Percentiles rank a stretch among this genome's conserved stretches.
phyloP scores from a whole-genome alignment of 2,329 filamentous ascomycete genomes.

The Xylaria sp. region DNA sequence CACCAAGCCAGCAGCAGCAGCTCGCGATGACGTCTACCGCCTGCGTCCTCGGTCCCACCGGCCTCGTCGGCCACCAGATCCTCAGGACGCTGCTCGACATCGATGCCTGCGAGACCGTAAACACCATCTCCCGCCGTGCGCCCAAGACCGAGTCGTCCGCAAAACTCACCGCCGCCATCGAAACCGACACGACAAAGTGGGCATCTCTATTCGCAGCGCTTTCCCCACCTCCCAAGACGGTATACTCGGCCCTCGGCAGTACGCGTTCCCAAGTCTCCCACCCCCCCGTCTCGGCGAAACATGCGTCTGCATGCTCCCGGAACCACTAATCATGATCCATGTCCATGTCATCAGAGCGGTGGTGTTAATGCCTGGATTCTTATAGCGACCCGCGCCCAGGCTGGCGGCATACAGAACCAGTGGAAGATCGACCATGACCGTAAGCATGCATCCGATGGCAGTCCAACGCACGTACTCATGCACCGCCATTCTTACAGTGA shows the following conservation, averaged over 20 bases:
- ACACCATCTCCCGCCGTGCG: constrained; percentile 73
- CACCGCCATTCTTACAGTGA: constrained; percentile 58
- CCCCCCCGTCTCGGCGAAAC: not conserved
- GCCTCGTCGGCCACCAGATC: constrained; percentile 78
- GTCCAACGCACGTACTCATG: not conserved
- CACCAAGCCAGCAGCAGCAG: not conserved
- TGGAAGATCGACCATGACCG: constrained; percentile 86
- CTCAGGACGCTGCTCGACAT: constrained; percentile 70
- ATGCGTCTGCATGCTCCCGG: not conserved
- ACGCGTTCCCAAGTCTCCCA: not conserved
- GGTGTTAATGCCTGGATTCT: not conserved
- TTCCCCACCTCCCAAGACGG: constrained; percentile 66
- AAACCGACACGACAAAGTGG: constrained; percentile 77
- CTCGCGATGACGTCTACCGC: constrained; percentile 52
- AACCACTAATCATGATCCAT: not conserved
- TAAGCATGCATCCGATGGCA: constrained; percentile 34
- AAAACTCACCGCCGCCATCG: constrained; percentile 74
- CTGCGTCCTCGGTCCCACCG: constrained; percentile 70
- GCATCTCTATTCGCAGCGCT: constrained; percentile 65
- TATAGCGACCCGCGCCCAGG: constrained; percentile 72
- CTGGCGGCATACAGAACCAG: constrained; percentile 81
- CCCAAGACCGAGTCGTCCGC: constrained; percentile 61
- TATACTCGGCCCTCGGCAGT: constrained; percentile 81
- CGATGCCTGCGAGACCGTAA: constrained; percentile 62
- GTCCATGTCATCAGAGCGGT: not conserved